phyloP scores from a whole-genome alignment of 805 yeast genomes.

The Starmerella riodocensis region DNA sequence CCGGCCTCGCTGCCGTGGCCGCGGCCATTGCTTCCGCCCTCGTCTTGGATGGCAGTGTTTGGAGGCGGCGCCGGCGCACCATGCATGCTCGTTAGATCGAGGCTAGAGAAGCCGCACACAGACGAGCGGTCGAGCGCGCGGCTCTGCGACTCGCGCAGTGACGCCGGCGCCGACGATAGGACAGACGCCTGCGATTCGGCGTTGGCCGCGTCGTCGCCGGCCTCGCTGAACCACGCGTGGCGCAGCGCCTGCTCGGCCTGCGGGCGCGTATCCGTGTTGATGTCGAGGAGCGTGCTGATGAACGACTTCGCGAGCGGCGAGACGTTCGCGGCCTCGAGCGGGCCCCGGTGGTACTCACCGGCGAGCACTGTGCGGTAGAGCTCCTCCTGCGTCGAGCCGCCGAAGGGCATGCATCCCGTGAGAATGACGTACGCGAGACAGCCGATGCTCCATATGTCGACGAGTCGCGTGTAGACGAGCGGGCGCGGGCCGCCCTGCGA shows the following conservation, averaged over 20 bases:
- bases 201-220: background rate
- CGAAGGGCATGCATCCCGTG: slow-evolving; percentile 89
- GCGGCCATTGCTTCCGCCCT: background rate
- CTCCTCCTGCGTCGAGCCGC: slow-evolving; percentile 81
- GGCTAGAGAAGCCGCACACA: slow-evolving; percentile 17
- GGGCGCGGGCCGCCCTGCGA: slow-evolving; percentile 20
- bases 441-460: slow-evolving; percentile 97
- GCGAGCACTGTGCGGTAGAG: slow-evolving; percentile 59
- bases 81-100: slow-evolving; percentile 10
- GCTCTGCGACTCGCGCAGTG: slow-evolving; percentile 1
- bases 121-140: background rate
- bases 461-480: slow-evolving; percentile 57
- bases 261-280: slow-evolving; percentile 58
- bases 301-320: slow-evolving; percentile 63
- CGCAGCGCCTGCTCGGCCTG: slow-evolving; percentile 62
- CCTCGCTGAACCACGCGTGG: slow-evolving; percentile 55
- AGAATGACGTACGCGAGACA: slow-evolving; percentile 82
- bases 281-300: slow-evolving; percentile 54
- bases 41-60: background rate
- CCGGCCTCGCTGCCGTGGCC: too few species aligned
- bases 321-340: slow-evolving; percentile 47
- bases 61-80: background rate
- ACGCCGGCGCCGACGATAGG: background rate
- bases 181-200: background rate
- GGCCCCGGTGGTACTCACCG: slow-evolving; percentile 62